Evolutionary conservation across 768 basidiomycete species (phyloP), one percentile per base, ranked within the genome.

Genomic region (Asterophora lycoperdoides): DNA sequence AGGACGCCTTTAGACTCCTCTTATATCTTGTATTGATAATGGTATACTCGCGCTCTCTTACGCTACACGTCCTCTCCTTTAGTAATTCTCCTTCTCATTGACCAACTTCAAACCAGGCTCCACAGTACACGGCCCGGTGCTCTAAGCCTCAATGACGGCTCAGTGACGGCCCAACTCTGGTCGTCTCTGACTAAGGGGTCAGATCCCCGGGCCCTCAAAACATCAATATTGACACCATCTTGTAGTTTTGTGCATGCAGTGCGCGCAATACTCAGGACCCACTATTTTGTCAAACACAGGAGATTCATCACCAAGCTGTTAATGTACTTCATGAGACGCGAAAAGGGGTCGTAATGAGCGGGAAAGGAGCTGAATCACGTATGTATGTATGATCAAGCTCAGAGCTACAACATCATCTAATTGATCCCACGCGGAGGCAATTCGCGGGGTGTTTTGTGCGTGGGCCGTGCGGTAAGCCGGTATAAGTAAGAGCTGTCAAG

Each of bases 61-160:
- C 35, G 19, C 45, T 52, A 52, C 33, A 47, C 18, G 40, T 40
- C 45, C 32, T 42, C 41, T 83, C 62, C 62, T 82, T n/a, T 65
- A 74, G 51, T 52, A 34, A 46, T 41, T 44, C 19, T 38, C 30
- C 23, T 38, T 28, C 8, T n/a, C 34, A 32, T 35, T 11, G 44
- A 26, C 29, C n/a, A 17, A 40, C 37, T 29, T n/a, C 9, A 26
- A 26, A 23, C 23, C 23, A 23, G 20, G n/a, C n/a, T n/a, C n/a
- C n/a, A n/a, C n/a, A n/a, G n/a, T n/a, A n/a, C n/a, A n/a, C n/a
- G n/a, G n/a, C n/a, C n/a, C n/a, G n/a, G n/a, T n/a, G n/a, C n/a
- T n/a, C n/a, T n/a, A n/a, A n/a, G n/a, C n/a, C n/a, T n/a, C n/a
- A n/a, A n/a, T n/a, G n/a, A n/a, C n/a, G n/a, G n/a, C n/a, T n/a